Evolutionary conservation across 768 basidiomycete genomes (phyloP).

Genomic region (Lactarius hengduanensis): DNA sequence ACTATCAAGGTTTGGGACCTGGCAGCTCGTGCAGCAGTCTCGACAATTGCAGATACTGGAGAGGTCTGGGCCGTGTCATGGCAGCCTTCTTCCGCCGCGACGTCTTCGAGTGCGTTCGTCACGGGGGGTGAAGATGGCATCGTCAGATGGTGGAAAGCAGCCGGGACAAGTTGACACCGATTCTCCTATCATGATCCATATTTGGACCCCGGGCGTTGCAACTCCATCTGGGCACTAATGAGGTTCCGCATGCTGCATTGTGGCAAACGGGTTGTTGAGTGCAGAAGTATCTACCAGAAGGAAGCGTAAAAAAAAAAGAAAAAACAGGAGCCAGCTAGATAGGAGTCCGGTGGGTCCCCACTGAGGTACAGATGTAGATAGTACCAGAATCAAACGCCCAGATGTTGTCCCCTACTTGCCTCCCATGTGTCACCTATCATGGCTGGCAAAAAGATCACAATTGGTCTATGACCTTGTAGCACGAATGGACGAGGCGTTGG

Average conservation of each 20-base stretch:
- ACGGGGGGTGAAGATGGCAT: conserved; percentile 74
- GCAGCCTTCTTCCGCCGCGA: conserved; percentile 60
- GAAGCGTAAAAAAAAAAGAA: background rate
- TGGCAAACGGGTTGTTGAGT: background rate
- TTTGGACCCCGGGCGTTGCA: background rate
- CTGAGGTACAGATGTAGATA: background rate
- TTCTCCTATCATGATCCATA: background rate
- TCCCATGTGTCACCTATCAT: background rate
- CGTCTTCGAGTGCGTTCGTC: conserved; percentile 64
- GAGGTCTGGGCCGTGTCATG: conserved; percentile 87
- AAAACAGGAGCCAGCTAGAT: background rate
- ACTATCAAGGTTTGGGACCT: conserved; percentile 88
- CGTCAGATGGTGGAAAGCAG: conserved; percentile 77
- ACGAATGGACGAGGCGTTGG: background rate
- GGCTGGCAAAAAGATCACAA: background rate
- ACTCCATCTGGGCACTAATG: background rate
- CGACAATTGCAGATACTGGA: conserved; percentile 72
- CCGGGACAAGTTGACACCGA: conserved; percentile 44
- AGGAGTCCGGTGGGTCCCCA: background rate
- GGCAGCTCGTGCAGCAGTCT: conserved; percentile 67
- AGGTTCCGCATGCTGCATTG: background rate
- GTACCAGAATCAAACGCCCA: background rate
- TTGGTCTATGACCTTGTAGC: background rate
- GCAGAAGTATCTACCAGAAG: background rate
- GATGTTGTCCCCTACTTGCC: background rate